A percentile compares a stretch with the other conserved stretches of the same genome.
Evolutionary conservation across 768 basidiomycete species (phyloP).

Genomic region (Fistulinella prunicolor): DNA sequence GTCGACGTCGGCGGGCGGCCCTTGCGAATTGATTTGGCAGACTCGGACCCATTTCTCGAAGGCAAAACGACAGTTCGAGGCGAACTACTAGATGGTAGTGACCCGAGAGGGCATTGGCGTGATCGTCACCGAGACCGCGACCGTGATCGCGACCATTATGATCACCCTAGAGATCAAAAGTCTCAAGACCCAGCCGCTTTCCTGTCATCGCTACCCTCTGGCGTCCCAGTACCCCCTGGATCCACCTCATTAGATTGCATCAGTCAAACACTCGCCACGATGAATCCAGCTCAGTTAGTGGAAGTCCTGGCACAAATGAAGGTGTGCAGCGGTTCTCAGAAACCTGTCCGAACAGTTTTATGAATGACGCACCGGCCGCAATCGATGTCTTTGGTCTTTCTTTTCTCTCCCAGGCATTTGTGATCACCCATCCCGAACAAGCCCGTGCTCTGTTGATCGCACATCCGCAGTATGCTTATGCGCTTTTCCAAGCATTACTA

Average conservation of each 20-base stretch:
- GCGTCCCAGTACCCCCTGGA: slow-evolving; percentile 71
- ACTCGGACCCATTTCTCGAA: slow-evolving; percentile 89
- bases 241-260: slow-evolving; percentile 77
- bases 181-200: slow-evolving; percentile 49
- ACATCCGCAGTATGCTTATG: slow-evolving; percentile 94
- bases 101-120: slow-evolving; percentile 36
- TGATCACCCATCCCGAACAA: slow-evolving; percentile 88
- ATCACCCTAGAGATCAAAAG: slow-evolving; percentile 34
- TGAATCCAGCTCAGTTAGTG: slow-evolving; percentile 80
- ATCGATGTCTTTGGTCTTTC: slow-evolving; percentile 30
- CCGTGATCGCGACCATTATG: slow-evolving; percentile 42
- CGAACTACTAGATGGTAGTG: slow-evolving; percentile 69
- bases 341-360: slow-evolving; percentile 19
- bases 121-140: slow-evolving; percentile 55
- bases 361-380: slow-evolving; percentile 15
- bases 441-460: slow-evolving; percentile 73
- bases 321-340: slow-evolving; percentile 47
- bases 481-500: slow-evolving; percentile 91
- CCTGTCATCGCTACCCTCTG: slow-evolving; percentile 68
- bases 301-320: slow-evolving; percentile 99
- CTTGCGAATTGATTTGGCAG: slow-evolving; percentile 90
- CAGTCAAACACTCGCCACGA: slow-evolving; percentile 77
- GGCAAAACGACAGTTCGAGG: slow-evolving; percentile 86
- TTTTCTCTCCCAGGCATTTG: slow-evolving; percentile 64
- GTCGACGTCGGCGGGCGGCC: slow-evolving; percentile 90